phyloP scores from a whole-genome alignment of 2,329 filamentous ascomycete genomes.

The Talaromyces amestolkiae region DNA sequence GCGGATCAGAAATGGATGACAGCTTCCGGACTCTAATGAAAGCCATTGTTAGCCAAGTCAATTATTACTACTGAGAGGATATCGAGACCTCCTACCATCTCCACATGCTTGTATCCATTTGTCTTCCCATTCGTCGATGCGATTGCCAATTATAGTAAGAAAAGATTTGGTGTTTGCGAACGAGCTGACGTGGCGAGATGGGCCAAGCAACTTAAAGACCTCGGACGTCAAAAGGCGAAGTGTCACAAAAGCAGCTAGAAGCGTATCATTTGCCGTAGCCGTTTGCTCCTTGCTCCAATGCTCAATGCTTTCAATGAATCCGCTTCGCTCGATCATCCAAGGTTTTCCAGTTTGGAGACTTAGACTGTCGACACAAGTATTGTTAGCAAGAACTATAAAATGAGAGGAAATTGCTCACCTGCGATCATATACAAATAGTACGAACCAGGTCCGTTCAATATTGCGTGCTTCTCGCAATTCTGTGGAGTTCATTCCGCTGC shows the following conservation, averaged over 20 bases:
- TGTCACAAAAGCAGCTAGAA: conserved; percentile 38
- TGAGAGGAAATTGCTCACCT: conserved; percentile 27
- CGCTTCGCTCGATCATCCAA: conserved; percentile 43
- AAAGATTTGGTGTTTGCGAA: neutral
- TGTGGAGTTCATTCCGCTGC: neutral
- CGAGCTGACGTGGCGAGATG: conserved; percentile 1
- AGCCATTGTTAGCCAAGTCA: neutral
- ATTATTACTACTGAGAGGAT: neutral
- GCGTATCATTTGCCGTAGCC: conserved; percentile 33
- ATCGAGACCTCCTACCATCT: neutral
- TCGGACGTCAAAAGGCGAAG: conserved; percentile 40
- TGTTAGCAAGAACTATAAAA: neutral
- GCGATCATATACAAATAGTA: conserved; percentile 42
- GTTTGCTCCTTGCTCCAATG: conserved; percentile 32
- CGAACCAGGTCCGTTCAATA: conserved; percentile 38
- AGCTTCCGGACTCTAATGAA: conserved; percentile 23
- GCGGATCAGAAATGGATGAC: conserved; percentile 37
- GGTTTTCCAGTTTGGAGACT: conserved; percentile 44
- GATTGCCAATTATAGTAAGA: conserved; percentile 14
- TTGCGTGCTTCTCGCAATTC: conserved; percentile 34
- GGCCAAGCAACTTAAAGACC: conserved; percentile 27
- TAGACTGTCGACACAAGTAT: conserved; percentile 29
- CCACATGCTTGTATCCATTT: conserved; percentile 7
- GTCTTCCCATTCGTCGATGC: conserved; percentile 17
- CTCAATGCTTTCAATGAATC: conserved; percentile 36